Base-by-base conservation (phyloP, 2,329 filamentous ascomycete species). In the Seiridium unicorne region DNA sequence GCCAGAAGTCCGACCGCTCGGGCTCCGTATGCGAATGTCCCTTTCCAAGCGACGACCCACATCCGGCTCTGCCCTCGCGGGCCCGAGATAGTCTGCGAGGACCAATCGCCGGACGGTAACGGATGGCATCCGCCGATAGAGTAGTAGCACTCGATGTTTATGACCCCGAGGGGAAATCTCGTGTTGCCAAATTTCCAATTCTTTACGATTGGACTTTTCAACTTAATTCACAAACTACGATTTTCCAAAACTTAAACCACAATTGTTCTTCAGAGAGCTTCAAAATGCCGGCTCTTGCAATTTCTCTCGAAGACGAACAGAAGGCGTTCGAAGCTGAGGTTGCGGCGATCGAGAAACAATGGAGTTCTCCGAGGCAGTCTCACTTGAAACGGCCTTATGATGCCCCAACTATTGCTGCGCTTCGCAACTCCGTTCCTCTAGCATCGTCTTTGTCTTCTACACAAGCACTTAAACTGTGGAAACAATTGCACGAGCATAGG, bases 391-490 rank as follows among this genome's bases (percentile, higher is more conserved):
- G 72, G 64, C 73, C 74, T 10, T 76, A 75, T 61, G 61, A 65
- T 18, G 71, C 74, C 0, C 62, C 61, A 5, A 68, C 71, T 5
- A 71, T 77, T 32, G 74, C 75, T 3, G 70, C 72, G 1, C 64
- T 77, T 7, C 66, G 72, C 26, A 69, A 64, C 35, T 65, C 69
- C 2, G 65, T 75, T 13, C 65, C 69, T 2, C 62, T 67, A 1
- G 66, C 48, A 6, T 49, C 67, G 1, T 68, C 68, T n/a, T 59
- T 68, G 0, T 75, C 74, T 2, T 72, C 69, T 13, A 61, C 61
- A 0, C 73, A 75, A 60, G 74, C 66, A 5, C 44, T 70, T 38
- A 77, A 77, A 67, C 71, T 77, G 4, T 77, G 75, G 75, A 63
- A 68, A 8, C 66, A 70, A 18, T 68, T 77, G 2, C 63, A 72